Conservation (phyloP, 2,329 filamentous ascomycete genomes). For the Coleophoma crateriformis region DNA sequence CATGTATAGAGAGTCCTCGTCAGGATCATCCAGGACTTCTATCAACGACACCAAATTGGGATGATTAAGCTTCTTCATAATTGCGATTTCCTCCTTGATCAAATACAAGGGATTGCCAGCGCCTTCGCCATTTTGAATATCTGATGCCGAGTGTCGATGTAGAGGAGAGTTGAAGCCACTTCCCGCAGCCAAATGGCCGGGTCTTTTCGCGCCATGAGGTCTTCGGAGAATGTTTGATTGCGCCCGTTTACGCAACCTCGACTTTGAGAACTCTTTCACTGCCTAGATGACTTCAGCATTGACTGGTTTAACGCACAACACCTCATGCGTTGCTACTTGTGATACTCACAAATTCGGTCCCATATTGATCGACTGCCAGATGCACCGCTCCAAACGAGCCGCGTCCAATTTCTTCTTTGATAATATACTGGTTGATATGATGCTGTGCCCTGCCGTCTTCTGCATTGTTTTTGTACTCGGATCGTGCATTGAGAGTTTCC, state of each 20-base stretch:
- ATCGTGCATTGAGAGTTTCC: constrained; percentile 89
- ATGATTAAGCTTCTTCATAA: constrained; percentile 98
- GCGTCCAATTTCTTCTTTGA: constrained; percentile 92
- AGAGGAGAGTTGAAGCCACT: constrained; percentile 34
- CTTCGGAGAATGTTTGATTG: constrained; percentile 81
- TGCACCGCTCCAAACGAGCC: constrained; percentile 95
- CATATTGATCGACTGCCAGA: constrained; percentile 83
- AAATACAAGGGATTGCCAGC: constrained; percentile 70
- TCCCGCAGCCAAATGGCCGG: constrained; percentile 37
- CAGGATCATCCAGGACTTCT: constrained; percentile 91
- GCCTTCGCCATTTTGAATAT: constrained; percentile 50
- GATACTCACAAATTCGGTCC: constrained; percentile 77
- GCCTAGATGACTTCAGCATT: constrained; percentile 51
- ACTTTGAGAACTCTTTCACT: constrained; percentile 96
- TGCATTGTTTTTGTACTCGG: constrained; percentile 80
- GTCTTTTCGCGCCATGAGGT: constrained; percentile 46
- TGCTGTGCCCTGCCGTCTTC: constrained; percentile 77
- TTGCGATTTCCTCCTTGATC: constrained; percentile 93
- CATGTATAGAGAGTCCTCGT: constrained; percentile 96
- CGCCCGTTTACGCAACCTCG: constrained; percentile 79
- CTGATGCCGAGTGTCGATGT: constrained; percentile 49
- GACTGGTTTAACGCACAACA: not conserved
- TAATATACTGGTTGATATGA: constrained; percentile 90
- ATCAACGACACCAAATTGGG: constrained; percentile 89
- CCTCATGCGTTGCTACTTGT: not conserved